Evolutionary conservation across 805 yeast genomes (phyloP).

Genomic region (Saccharomyces mikatae): DNA sequence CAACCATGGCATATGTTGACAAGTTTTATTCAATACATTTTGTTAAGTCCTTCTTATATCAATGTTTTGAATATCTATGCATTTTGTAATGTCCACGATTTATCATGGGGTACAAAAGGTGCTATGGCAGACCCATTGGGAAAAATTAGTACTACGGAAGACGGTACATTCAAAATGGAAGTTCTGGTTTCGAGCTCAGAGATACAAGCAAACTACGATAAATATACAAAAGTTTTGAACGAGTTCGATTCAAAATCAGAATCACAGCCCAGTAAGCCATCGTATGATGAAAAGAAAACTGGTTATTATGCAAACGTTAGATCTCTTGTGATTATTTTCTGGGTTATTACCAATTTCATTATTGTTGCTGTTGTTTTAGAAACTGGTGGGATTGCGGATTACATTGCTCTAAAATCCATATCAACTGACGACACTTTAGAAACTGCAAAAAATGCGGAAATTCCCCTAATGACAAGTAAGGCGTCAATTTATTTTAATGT

Average conservation of each 20-base stretch:
- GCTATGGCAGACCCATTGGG: constrained; percentile 67
- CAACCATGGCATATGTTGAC: constrained; percentile 94
- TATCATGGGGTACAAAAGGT: constrained; percentile 97
- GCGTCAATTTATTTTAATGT: constrained; percentile 69
- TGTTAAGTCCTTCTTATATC: constrained; percentile 82
- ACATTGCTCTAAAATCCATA: constrained; percentile 17
- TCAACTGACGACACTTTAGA: constrained; percentile 9
- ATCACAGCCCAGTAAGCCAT: constrained; percentile 28
- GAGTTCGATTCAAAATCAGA: constrained; percentile 30
- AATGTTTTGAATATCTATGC: constrained; percentile 91
- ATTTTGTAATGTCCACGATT: constrained; percentile 91
- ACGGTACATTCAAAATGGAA: constrained; percentile 59
- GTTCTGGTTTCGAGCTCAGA: constrained; percentile 71
- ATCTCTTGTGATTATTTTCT: constrained; percentile 77
- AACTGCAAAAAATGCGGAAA: constrained; percentile 4
- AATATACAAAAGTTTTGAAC: constrained; percentile 53
- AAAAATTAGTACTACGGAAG: constrained; percentile 62
- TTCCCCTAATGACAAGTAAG: constrained; percentile 32
- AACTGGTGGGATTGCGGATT: constrained; percentile 65
- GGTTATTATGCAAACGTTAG: constrained; percentile 87
- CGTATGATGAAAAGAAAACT: constrained; percentile 49
- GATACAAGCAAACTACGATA: constrained; percentile 65
- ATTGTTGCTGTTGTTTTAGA: constrained; percentile 77
- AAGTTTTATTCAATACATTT: constrained; percentile 71
- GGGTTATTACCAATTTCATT: constrained; percentile 84